A percentile compares a stretch with the other conserved stretches of the same genome.
phyloP scores from a whole-genome alignment of 1,284 basidiomycete genomes.

The Vanrija sp. region DNA sequence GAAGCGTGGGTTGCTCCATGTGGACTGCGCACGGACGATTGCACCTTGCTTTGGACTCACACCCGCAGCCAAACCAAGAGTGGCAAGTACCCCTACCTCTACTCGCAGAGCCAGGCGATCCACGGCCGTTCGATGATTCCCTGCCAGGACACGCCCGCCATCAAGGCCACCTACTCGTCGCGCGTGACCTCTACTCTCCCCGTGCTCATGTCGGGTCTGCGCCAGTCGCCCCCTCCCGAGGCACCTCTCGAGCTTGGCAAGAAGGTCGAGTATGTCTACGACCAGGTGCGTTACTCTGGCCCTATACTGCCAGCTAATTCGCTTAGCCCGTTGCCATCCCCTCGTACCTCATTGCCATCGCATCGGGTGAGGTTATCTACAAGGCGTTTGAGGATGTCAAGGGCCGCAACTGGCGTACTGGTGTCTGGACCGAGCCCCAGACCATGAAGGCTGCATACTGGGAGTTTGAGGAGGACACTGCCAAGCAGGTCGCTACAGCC shows the following conservation, averaged over 20 bases:
- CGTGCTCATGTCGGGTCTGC: constrained; percentile 75
- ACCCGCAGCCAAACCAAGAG: constrained; percentile 77
- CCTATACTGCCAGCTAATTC: not conserved
- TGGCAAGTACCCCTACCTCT: constrained; percentile 79
- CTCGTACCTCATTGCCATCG: constrained; percentile 81
- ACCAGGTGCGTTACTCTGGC: constrained; percentile 54
- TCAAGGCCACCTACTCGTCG: constrained; percentile 65
- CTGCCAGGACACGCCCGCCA: constrained; percentile 58
- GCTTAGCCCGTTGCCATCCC: constrained; percentile 74
- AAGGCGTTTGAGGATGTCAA: constrained; percentile 59
- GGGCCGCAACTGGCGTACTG: constrained; percentile 70
- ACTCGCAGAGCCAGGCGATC: constrained; percentile 93
- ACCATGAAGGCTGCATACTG: constrained; percentile 72
- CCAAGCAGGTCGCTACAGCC: constrained; percentile 63
- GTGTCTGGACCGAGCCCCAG: constrained; percentile 86
- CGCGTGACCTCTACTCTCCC: constrained; percentile 71
- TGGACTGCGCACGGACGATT: not conserved
- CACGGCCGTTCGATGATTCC: constrained; percentile 77
- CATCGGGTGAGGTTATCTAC: constrained; percentile 76
- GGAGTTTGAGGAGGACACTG: constrained; percentile 83
- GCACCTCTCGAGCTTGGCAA: constrained; percentile 66
- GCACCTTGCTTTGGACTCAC: not conserved
- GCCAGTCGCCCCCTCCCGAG: constrained; percentile 66
- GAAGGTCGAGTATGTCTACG: constrained; percentile 47
- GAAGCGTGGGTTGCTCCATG: no score